Evolutionary conservation across 495 filamentous ascomycete genomes (phyloP), one percentile per base, ranked within the genome.

Genomic region (Corynascus novoguineensis): DNA sequence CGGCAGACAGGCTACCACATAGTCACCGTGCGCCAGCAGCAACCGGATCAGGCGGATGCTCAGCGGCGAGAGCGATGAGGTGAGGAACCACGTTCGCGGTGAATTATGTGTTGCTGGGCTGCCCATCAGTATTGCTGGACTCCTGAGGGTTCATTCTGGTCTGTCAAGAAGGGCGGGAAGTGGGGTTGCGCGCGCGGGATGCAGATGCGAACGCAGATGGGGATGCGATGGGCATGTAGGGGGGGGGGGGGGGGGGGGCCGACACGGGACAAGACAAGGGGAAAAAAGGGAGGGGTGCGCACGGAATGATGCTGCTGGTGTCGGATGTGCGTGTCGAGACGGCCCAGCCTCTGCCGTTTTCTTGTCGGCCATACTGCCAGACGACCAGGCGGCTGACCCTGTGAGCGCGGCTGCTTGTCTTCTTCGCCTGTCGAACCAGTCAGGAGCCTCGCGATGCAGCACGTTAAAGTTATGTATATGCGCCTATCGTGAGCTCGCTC

Each of bases 11-110:
- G 88, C 85, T 17, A 90, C 83, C 21, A 91, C 86, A 65, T 81
- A 88, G 68, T 97, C 93, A 41, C 93, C 90, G 72, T 96, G 90
- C 21, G 79, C 82, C 40, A 96, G 84, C 48, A 89, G 75, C 63
- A 88, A 83, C 44, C 86, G 81, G 45, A 87, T 83, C 60, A 92
- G 78, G 22, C 81, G 78, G 47, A 85, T 74, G 35, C 79, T 84
- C 63, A 95, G 81, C n/a, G 92, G 90, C 49, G 88, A 87, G 60
- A 89, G 78, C 19, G 87, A 85, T 45, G 87, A 86, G 25, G 91
- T 95, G 55, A 97, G 78, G 65, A 97, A 86, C 92, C 93, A 97
- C 68, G 89, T 86, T 57, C 80, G 71, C 55, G 80, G 79, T 37
- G 80, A 83, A 63, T 83, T 83, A 63, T 83, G 80, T 25, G 78